Conservation (phyloP, 1,139 yeast genomes). For the Wickerhamomyces sp. region DNA sequence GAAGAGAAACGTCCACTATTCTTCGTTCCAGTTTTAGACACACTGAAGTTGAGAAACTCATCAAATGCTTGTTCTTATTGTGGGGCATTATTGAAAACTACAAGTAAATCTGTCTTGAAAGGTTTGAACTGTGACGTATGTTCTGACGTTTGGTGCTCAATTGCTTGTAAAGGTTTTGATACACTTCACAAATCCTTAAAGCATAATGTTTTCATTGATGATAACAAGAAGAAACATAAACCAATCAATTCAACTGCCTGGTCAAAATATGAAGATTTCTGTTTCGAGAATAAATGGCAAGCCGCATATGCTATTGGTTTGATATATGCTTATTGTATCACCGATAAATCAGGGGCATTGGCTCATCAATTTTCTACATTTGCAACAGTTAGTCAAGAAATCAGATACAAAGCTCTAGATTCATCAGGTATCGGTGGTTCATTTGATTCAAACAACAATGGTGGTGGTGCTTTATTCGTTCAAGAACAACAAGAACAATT, state of each 20-base stretch:
- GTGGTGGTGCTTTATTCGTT: constrained; percentile 44
- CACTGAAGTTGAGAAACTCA: constrained; percentile 51
- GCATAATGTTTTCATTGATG: constrained; percentile 37
- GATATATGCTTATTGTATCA: constrained; percentile 45
- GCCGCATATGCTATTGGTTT: constrained; percentile 65
- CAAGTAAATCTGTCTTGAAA: constrained; percentile 34
- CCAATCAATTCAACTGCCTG: constrained; percentile 45
- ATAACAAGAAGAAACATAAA: constrained; percentile 21
- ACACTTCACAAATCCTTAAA: constrained; percentile 53
- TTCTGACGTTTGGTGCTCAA: constrained; percentile 68
- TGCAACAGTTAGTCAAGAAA: constrained; percentile 68
- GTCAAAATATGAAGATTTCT: constrained; percentile 52
- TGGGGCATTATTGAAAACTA: constrained; percentile 49
- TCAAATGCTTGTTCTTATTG: constrained; percentile 82
- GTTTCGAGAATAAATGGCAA: constrained; percentile 62
- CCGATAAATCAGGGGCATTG: constrained; percentile 39
- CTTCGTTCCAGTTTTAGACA: constrained; percentile 67
- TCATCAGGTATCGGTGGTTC: constrained; percentile 49
- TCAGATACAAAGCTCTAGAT: constrained; percentile 55
- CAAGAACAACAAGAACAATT: constrained; percentile 54
- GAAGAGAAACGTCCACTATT: constrained; percentile 57
- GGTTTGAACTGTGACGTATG: constrained; percentile 71
- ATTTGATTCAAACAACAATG: constrained; percentile 46
- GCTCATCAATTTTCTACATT: constrained; percentile 49
- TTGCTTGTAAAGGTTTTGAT: constrained; percentile 50